phyloP scores from a whole-genome alignment of 305 asterid genomes.

The Withania somnifera region DNA sequence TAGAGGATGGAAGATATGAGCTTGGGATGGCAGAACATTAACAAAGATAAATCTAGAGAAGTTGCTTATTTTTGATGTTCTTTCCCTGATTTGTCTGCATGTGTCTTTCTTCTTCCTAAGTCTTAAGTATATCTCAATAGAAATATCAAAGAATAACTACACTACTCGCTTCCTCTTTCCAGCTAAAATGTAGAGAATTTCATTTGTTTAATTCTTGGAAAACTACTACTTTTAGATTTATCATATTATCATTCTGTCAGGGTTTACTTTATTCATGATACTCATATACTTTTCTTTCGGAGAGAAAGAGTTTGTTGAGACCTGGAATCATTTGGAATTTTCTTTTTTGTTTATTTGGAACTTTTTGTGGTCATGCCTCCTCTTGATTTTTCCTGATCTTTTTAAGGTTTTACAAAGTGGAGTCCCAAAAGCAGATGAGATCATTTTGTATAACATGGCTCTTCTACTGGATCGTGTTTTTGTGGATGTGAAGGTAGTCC shows the following conservation, averaged over 20 bases:
- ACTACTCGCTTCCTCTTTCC: background rate
- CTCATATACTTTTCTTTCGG: background rate
- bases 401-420: slow-evolving; percentile 60
- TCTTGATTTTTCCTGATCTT: background rate
- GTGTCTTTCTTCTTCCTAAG: background rate
- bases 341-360: slow-evolving; percentile 1
- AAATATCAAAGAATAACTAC: background rate
- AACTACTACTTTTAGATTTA: background rate
- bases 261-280: background rate
- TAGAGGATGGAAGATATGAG: background rate
- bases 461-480: slow-evolving; percentile 52
- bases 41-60: background rate
- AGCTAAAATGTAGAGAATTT: background rate
- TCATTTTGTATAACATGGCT: slow-evolving; percentile 63
- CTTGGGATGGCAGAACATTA: background rate
- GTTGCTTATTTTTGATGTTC: background rate
- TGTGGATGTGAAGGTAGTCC: slow-evolving; percentile 57
- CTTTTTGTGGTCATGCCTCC: background rate
- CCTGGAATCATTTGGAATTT: background rate
- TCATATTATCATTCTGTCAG: background rate
- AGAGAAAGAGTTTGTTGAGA: background rate
- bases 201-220: background rate
- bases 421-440: slow-evolving; percentile 53
- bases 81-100: background rate
- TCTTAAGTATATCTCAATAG: background rate